These are phyloP conservation scores for Blastocrithidia nonstop DNA, from an alignment of 208 protist genomes.

Conservation along the genomic window DNA sequence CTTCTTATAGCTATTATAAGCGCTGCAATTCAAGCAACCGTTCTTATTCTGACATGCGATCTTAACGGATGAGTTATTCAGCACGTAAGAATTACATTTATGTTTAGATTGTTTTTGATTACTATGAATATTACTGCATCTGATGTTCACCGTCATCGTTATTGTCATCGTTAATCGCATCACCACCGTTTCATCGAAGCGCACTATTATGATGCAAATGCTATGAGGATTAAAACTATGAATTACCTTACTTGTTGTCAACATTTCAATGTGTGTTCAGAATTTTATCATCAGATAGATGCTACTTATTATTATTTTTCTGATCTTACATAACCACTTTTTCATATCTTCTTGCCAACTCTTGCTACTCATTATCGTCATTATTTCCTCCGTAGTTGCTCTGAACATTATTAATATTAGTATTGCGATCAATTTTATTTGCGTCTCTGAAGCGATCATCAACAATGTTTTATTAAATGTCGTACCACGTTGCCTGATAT, in stretches of 20 bases:
- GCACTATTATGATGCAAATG: too few relatives aligned
- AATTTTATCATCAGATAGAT: too few relatives aligned
- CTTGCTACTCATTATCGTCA: too few relatives aligned
- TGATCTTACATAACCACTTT: too few relatives aligned
- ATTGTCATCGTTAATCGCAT: not conserved
- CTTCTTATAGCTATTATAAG: slow-evolving; percentile 57
- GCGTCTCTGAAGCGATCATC: slow-evolving; percentile 30
- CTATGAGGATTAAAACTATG: too few relatives aligned
- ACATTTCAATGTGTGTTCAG: too few relatives aligned
- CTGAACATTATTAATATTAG: slow-evolving; percentile 52
- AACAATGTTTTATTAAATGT: slow-evolving; percentile 33
- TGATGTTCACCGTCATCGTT: slow-evolving; percentile 1
- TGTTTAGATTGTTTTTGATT: slow-evolving; percentile 56
- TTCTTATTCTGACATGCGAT: slow-evolving; percentile 79
- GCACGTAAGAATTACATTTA: slow-evolving; percentile 75
- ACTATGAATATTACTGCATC: slow-evolving; percentile 7
- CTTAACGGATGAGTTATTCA: slow-evolving; percentile 60
- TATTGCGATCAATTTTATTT: slow-evolving; percentile 44
- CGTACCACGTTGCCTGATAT: slow-evolving; percentile 68
- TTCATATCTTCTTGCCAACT: too few relatives aligned
- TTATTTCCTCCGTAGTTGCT: too few relatives aligned
- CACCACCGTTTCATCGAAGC: too few relatives aligned
- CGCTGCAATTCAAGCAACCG: slow-evolving; percentile 44
- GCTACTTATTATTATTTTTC: too few relatives aligned
- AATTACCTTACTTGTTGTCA: too few relatives aligned